These are phyloP conservation scores for Alternaria rosae DNA, from an alignment of 2,329 filamentous ascomycete species.

Conservation along the genomic window DNA sequence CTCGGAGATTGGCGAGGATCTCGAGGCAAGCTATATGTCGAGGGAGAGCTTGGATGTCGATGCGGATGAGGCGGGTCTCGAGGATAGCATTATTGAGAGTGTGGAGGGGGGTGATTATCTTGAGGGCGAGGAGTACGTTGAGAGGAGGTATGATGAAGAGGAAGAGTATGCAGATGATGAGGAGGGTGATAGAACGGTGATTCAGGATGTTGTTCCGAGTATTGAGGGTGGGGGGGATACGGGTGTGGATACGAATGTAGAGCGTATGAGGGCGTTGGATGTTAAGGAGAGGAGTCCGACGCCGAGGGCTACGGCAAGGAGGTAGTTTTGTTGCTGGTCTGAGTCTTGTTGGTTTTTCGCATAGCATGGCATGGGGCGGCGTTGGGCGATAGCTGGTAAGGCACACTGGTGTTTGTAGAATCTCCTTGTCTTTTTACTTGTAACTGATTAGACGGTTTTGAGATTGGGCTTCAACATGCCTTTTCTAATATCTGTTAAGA, in stretches of 20 bases:
- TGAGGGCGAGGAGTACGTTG: conserved; percentile 31
- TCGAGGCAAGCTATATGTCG: conserved; percentile 66
- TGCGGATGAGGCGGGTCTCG: conserved; percentile 56
- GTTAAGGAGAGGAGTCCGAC: conserved; percentile 32
- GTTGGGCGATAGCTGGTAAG: conserved; percentile 3
- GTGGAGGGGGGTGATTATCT: conserved; percentile 52
- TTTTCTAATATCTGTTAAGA: too few species aligned
- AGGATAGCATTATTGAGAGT: conserved; percentile 60
- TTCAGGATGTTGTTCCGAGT: conserved; percentile 24
- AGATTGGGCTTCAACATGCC: background rate
- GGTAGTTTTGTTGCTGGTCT: background rate
- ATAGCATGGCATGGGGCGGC: conserved; percentile 26
- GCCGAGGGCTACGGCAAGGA: conserved; percentile 23
- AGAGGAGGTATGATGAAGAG: conserved; percentile 33
- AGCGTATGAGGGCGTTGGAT: conserved; percentile 19
- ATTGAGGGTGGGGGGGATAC: conserved; percentile 14
- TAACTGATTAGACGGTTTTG: background rate
- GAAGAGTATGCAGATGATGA: conserved; percentile 33
- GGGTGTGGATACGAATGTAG: background rate
- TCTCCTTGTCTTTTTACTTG: background rate
- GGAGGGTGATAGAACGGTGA: conserved; percentile 26
- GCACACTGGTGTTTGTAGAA: background rate
- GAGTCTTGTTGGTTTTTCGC: conserved; percentile 6
- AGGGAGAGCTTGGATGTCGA: conserved; percentile 59
- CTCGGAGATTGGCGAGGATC: conserved; percentile 54